Conservation (phyloP, 768 basidiomycete genomes). For the Pleurotus eryngii region DNA sequence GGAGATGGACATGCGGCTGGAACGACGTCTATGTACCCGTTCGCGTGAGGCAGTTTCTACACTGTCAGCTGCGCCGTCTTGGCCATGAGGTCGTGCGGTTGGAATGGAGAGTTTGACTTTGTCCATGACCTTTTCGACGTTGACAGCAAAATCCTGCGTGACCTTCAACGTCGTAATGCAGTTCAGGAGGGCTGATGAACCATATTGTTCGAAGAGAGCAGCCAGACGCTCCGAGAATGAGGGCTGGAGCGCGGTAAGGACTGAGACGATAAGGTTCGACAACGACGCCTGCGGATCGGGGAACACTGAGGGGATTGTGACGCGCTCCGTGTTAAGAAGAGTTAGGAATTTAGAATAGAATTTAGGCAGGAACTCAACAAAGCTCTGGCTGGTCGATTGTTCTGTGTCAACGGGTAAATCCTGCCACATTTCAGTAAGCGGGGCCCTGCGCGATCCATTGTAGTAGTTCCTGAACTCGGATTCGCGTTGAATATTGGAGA, state of each 20-base stretch:
- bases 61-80: slow-evolving; percentile 14
- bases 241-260: slow-evolving; percentile 76
- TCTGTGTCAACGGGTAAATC: slow-evolving; percentile 39
- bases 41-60: not conserved
- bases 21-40: slow-evolving; percentile 45
- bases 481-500: slow-evolving; percentile 87
- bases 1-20: slow-evolving; percentile 65
- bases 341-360: slow-evolving; percentile 73
- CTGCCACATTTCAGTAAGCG: slow-evolving; percentile 70
- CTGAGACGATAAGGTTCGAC: slow-evolving; percentile 79
- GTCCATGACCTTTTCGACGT: slow-evolving; percentile 73
- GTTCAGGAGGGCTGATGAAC: slow-evolving; percentile 59
- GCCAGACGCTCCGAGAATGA: slow-evolving; percentile 78
- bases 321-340: slow-evolving; percentile 67
- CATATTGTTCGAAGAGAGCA: slow-evolving; percentile 62
- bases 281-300: slow-evolving; percentile 78
- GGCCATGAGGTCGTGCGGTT: slow-evolving; percentile 18
- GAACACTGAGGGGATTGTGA: slow-evolving; percentile 80
- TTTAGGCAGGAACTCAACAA: slow-evolving; percentile 65
- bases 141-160: slow-evolving; percentile 80
- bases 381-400: slow-evolving; percentile 28
- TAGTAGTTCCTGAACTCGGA: slow-evolving; percentile 94
- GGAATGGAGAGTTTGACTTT: slow-evolving; percentile 49
- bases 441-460: slow-evolving; percentile 74
- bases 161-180: slow-evolving; percentile 68